A percentile compares a stretch with the other conserved stretches of the same genome.
Conservation (phyloP, 2,329 filamentous ascomycete species). For the Colletotrichum theobromicola region DNA sequence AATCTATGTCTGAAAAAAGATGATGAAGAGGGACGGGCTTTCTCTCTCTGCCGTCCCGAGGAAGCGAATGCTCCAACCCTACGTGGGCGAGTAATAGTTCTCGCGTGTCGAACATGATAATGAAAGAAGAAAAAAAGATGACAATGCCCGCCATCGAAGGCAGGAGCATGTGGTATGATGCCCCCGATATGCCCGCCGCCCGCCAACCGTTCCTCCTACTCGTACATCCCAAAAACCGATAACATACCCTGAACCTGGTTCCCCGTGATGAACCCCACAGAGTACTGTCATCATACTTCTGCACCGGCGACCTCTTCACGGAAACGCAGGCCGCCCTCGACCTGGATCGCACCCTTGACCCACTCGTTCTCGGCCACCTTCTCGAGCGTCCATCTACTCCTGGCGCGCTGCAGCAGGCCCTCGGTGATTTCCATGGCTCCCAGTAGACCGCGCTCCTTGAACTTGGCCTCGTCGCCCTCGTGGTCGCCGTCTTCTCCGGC, state of each 20-base stretch:
- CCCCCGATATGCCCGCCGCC: not conserved
- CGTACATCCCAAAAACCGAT: not conserved
- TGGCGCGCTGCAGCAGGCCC: conserved; percentile 80
- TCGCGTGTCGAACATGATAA: conserved; percentile 18
- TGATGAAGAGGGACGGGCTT: not conserved
- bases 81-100: not conserved
- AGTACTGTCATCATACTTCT: conserved; percentile 43
- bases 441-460: conserved; percentile 68
- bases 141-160: not conserved
- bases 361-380: conserved; percentile 76
- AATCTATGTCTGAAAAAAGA: not conserved
- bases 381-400: conserved; percentile 76
- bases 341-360: conserved; percentile 75
- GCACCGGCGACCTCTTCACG: conserved; percentile 64
- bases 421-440: conserved; percentile 86
- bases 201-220: conserved; percentile 1
- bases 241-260: not conserved
- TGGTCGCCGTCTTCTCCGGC: conserved; percentile 87
- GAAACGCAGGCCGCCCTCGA: conserved; percentile 67
- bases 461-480: conserved; percentile 68
- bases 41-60: not conserved
- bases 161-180: not conserved
- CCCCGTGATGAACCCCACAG: not conserved
- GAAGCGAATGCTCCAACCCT: not conserved
- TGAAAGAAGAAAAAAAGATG: conserved; percentile 13